Evolutionary conservation across 805 yeast genomes (phyloP), one percentile per base, ranked within the genome.

Genomic region (Wickerhamomyces ciferrii): DNA sequence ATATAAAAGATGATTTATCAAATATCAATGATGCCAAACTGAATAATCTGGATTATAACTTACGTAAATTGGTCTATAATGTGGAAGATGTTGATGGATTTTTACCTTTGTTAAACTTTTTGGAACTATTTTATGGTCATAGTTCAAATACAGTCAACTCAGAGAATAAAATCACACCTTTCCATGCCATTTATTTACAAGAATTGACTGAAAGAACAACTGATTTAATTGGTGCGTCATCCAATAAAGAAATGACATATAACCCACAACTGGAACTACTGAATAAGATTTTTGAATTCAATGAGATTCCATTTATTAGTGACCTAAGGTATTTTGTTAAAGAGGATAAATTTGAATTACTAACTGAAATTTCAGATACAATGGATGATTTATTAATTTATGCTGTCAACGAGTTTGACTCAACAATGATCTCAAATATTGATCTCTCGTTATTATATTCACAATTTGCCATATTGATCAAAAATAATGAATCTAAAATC

Each of bases 321-420:
- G 95, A 89, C 63, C 77, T 80, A 56, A 88, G 86, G 18, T 69
- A 78, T 11, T 69, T 70, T 41, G 83, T 86, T 14, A 76, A 69
- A 48, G 79, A 78, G 51, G 87, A 84, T 39, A 83, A 76, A 60
- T 77, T 88, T 48, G 87, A 82, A 58, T 67, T 75, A 44, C 75
- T 85, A 52, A 78, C 91, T 14, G 96, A 96, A 20, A 92, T 94
- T 25, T 90, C 95, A 23, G 91, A 66, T 48, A 38, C 41, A 18
- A 46, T 43, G 2, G 50, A 54, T 21, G 61, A 59, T 39, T 42
- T 59, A n/a, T 35, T 53, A 34, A 43, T 59, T 9, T 58, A 49
- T 21, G 53, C 54, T 11, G 34, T 53, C 4, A 44, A 50, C 20
- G 42, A 42, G 42, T 7, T 45, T 40, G 43, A 44, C 39, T 34